Evolutionary conservation across 1,284 basidiomycete species (phyloP), one percentile per base, ranked within the genome.

Genomic region (Moesziomyces antarcticus): DNA sequence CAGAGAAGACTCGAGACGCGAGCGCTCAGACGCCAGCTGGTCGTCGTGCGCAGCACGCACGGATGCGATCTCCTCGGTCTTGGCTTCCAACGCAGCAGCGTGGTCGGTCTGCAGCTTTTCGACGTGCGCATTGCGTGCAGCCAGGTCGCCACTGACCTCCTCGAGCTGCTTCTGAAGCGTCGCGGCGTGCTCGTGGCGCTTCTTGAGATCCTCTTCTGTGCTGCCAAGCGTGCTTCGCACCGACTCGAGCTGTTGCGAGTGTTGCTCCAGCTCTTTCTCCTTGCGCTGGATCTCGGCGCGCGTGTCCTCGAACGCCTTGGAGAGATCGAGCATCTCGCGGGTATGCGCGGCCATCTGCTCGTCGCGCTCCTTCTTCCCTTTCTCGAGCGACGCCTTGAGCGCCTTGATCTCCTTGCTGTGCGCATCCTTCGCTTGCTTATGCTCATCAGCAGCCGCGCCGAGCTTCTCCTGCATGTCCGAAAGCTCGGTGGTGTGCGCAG

Each of bases 291-390:
- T 63, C 59, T 72, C 48, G 3, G 24, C 48, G 8, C 52, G 46
- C 3, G 63, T 56, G 8, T 27, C 9, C 47, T 72, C 59, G 43
- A 72, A 8, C 1, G 56, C 69, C 13, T 57, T 45, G 41, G 58
- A 58, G 8, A 72, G 35, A 37, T 72, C 63, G 33, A 72, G n/a
- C 69, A 72, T 72, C 53, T 72, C 69, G 10, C 14, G 44, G 11
- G 69, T 72, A 35, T 72, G 69, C 3, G 48, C 56, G 3, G 49
- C 21, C 56, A 72, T 63, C 37, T 72, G 69, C 51, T 47, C 37
- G 25, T 72, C 69, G 14, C 59, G 48, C 56, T 65, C 58, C 50
- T 59, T 60, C 40, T 56, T 25, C 35, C 49, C 40, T 20, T 71
- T 69, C 3, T 65, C 66, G 5, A 70, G 59, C 48, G 56, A 40